A percentile compares a stretch with the other conserved stretches of the same genome.
These are phyloP conservation scores for Botryotinia convoluta DNA, from an alignment of 2,329 filamentous ascomycete genomes.

Conservation along the genomic window DNA sequence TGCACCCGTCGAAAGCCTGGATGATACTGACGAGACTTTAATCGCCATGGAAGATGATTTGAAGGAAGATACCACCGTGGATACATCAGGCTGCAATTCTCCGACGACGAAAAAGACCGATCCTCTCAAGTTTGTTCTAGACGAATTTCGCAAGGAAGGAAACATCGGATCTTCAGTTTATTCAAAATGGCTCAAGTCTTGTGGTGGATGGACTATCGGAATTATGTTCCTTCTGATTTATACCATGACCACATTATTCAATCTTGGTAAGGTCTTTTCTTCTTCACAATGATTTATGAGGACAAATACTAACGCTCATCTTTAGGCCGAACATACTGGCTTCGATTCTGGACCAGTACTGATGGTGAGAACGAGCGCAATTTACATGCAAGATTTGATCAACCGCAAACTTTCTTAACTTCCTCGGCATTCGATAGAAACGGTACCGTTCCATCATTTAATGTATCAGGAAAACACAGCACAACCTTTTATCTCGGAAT, in stretches of 20 bases:
- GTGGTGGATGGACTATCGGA: conserved; percentile 15
- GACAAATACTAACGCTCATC: neutral
- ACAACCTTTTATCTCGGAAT: conserved; percentile 18
- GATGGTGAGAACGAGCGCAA: neutral
- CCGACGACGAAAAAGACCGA: neutral
- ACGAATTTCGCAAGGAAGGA: conserved; percentile 19
- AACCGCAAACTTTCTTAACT: neutral
- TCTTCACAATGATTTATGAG: too few species aligned
- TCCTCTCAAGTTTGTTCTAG: conserved; percentile 17
- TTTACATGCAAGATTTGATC: conserved; percentile 2
- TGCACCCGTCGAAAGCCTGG: conserved; percentile 7
- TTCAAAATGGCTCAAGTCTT: conserved; percentile 15
- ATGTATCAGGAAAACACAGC: neutral
- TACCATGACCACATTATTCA: neutral
- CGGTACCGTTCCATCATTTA: neutral
- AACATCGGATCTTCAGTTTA: conserved; percentile 19
- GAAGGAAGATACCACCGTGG: neutral
- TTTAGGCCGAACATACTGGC: conserved; percentile 20
- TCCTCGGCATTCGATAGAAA: neutral
- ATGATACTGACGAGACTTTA: conserved; percentile 7
- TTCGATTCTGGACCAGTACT: conserved; percentile 18
- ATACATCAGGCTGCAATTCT: neutral
- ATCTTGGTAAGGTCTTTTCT: neutral
- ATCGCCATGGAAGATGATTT: neutral
- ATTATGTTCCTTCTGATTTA: conserved; percentile 13